Evolutionary conservation across 225 moss, liverwort and hornwort genomes (phyloP).

Genomic region (Lunularia cruciata): DNA sequence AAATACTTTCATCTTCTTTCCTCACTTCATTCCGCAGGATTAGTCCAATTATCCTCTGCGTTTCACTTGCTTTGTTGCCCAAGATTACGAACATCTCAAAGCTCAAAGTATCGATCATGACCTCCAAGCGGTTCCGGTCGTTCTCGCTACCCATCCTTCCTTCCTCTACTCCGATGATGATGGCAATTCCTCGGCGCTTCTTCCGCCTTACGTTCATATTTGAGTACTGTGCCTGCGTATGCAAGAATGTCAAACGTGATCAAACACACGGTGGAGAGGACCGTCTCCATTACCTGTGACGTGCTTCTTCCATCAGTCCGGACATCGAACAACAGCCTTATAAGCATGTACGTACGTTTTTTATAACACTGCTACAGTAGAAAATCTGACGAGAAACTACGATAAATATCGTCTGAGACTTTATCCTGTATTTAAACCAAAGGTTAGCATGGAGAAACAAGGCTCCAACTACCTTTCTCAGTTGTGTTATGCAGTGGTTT

Average conservation of each 20-base stretch:
- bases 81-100: background rate
- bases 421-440: background rate
- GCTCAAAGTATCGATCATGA: background rate
- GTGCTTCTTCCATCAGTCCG: background rate
- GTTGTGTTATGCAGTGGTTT: background rate
- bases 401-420: too few species aligned
- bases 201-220: slow-evolving; percentile 13
- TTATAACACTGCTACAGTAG: too few species aligned
- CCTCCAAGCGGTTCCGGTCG: background rate
- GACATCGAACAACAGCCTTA: too few species aligned
- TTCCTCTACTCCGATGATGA: slow-evolving; percentile 9
- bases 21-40: background rate
- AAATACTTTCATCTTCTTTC: slow-evolving; percentile 4
- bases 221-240: slow-evolving; percentile 8
- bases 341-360: too few species aligned
- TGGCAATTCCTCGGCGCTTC: background rate
- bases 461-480: too few species aligned
- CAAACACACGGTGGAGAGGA: background rate
- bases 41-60: background rate
- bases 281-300: background rate
- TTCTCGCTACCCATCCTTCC: background rate
- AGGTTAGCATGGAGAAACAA: background rate
- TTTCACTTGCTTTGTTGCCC: background rate
- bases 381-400: too few species aligned
- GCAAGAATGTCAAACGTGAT: background rate